Base-by-base conservation (phyloP, 73 alveolate genomes). In the Paramecium biaurelia region DNA sequence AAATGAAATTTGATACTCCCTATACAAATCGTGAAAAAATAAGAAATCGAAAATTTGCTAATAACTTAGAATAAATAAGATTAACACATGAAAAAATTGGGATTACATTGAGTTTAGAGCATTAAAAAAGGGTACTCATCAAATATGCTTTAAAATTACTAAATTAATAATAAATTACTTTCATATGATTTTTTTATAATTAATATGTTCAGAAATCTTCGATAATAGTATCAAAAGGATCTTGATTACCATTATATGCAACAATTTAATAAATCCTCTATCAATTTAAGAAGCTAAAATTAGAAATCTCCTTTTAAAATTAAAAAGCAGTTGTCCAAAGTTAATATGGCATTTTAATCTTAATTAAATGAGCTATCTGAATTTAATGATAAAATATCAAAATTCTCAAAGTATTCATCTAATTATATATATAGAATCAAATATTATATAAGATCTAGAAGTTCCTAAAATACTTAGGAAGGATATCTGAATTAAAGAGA, bases 191-290 rank as follows among this genome's bases (percentile, higher is more conserved):
- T 63, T n/a, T 53, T 53, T 23, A 63, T 63, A 63, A 30, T 63
- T 63, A 63, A 30, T 63, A 63, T 63, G 84, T 63, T 63, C 84
- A 63, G 45, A 63, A 63, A 63, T 63, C 84, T 63, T 11, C 15
- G 84, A 63, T 24, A 63, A 26, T 32, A 63, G 45, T 63, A 63
- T 30, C 45, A 63, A 63, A 26, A 26, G 4, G 84, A 63, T 63
- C 43, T 63, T 24, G 84, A 63, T 26, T 30, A 23, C 24, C 84
- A 63, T 24, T 30, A 12, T 63, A 3, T 63, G 41, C 5, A 63
- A 32, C 41, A 63, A 63, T 63, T 63, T 32, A 63, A 26, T 63
- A 63, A 32, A 30, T 63, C 84, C 49, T 12, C 84, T 2, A 63
- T 63, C 45, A 63, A 63, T 63, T 30, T 63, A 63, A 63, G 84